A percentile compares a stretch with the other conserved stretches of the same genome.
These are phyloP conservation scores for Capronia coronata DNA, from an alignment of 2,329 filamentous ascomycete species.

Conservation along the genomic window DNA sequence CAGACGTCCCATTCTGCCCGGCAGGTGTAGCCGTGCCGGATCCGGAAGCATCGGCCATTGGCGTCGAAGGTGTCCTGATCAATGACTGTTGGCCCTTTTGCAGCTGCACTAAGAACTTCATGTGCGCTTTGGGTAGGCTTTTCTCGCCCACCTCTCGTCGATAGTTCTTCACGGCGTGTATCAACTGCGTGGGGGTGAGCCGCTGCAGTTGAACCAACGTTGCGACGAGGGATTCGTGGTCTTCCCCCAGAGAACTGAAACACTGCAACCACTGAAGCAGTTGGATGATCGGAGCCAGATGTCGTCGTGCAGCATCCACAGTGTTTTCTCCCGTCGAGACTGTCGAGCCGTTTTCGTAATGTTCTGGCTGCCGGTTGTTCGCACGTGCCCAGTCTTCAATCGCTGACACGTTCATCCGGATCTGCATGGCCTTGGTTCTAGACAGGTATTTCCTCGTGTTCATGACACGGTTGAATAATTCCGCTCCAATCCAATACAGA, in stretches of 20 bases:
- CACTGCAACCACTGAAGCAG: slow-evolving; percentile 96
- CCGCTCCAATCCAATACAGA: slow-evolving; percentile 91
- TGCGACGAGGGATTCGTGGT: slow-evolving; percentile 77
- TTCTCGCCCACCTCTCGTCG: slow-evolving; percentile 93
- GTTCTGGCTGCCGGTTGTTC: slow-evolving; percentile 90
- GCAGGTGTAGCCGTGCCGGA: slow-evolving; percentile 18
- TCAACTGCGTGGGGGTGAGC: slow-evolving; percentile 77
- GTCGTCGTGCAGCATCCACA: slow-evolving; percentile 72
- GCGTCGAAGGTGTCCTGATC: slow-evolving; percentile 43
- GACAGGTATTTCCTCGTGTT: slow-evolving; percentile 90
- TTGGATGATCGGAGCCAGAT: slow-evolving; percentile 86
- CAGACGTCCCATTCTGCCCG: slow-evolving; percentile 12
- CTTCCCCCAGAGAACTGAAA: slow-evolving; percentile 88
- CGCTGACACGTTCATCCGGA: slow-evolving; percentile 94
- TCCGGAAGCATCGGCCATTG: slow-evolving; percentile 39
- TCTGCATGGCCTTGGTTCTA: slow-evolving; percentile 97
- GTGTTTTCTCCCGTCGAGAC: slow-evolving; percentile 79
- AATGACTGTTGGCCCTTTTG: slow-evolving; percentile 61
- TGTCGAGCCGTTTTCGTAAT: slow-evolving; percentile 89
- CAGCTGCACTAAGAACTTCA: slow-evolving; percentile 75
- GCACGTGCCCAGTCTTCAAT: slow-evolving; percentile 91
- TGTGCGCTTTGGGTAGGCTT: slow-evolving; percentile 75
- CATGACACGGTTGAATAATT: slow-evolving; percentile 97
- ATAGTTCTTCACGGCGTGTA: slow-evolving; percentile 89
- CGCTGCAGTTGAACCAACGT: slow-evolving; percentile 84